Evolutionary conservation across 2,329 filamentous ascomycete species (phyloP).

Genomic region (Fusarium sp.): DNA sequence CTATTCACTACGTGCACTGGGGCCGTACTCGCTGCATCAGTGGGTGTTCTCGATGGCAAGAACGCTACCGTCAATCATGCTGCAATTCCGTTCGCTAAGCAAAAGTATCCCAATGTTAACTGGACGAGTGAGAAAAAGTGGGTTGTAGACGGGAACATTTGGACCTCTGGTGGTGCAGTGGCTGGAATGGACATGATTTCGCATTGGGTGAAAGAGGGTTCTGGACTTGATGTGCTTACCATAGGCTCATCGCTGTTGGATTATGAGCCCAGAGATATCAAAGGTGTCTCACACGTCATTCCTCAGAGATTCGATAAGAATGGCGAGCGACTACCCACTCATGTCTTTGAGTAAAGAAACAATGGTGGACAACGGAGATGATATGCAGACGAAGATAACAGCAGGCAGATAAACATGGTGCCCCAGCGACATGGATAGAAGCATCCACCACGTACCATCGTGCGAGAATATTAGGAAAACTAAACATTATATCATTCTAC

Average conservation of each 20-base stretch:
- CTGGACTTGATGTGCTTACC: constrained; percentile 48
- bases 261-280: constrained; percentile 52
- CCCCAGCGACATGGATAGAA: background rate
- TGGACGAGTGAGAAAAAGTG: constrained; percentile 60
- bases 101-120: constrained; percentile 55
- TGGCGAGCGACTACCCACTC: constrained; percentile 50
- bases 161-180: constrained; percentile 60
- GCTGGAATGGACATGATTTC: constrained; percentile 61
- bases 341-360: constrained; percentile 11
- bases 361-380: background rate
- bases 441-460: background rate
- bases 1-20: constrained; percentile 57
- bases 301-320: constrained; percentile 45
- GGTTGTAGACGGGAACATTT: constrained; percentile 60
- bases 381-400: too few species aligned
- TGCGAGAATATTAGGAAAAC: background rate
- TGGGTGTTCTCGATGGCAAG: constrained; percentile 57
- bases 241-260: constrained; percentile 44
- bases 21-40: constrained; percentile 47
- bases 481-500: background rate
- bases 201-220: constrained; percentile 55
- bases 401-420: too few species aligned
- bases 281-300: constrained; percentile 49
- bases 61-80: constrained; percentile 58
- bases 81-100: constrained; percentile 47